phyloP scores from a whole-genome alignment of 2,329 filamentous ascomycete species.

The Basipetospora chlamydospora region DNA sequence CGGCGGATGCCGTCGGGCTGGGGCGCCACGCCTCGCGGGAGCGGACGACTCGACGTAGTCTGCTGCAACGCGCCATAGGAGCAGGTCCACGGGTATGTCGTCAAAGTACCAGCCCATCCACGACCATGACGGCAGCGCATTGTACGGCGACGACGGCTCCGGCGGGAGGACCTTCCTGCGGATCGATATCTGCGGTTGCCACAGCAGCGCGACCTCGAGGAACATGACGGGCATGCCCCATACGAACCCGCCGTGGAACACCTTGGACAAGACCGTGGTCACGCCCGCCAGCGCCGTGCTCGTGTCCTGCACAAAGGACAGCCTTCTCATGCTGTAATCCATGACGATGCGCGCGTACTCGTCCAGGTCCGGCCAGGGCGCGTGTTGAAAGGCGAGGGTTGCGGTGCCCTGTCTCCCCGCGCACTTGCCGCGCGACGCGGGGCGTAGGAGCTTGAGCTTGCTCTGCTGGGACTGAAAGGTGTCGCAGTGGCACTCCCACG shows the following conservation, averaged over 20 bases:
- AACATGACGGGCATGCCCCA: constrained; percentile 33
- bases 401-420: constrained; percentile 17
- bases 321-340: constrained; percentile 25
- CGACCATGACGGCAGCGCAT: constrained; percentile 26
- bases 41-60: constrained; percentile 26
- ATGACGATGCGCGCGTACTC: constrained; percentile 28
- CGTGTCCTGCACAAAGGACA: constrained; percentile 26
- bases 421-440: constrained; percentile 16
- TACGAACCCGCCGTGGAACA: constrained; percentile 26
- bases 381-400: constrained; percentile 22
- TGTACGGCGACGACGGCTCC: background rate
- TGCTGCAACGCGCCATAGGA: constrained; percentile 26
- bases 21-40: constrained; percentile 16
- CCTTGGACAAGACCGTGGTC: constrained; percentile 24
- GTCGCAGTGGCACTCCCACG: constrained; percentile 32
- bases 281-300: constrained; percentile 27
- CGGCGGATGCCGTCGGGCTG: constrained; percentile 20
- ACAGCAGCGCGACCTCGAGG: constrained; percentile 27
- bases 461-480: constrained; percentile 21
- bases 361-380: constrained; percentile 30
- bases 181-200: constrained; percentile 28
- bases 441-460: constrained; percentile 11
- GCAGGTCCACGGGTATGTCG: constrained; percentile 25
- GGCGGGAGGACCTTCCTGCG: constrained; percentile 14
- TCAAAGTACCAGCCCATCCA: constrained; percentile 35